phyloP scores from a whole-genome alignment of 179 eudicot species.

The Spinacia oleracea region DNA sequence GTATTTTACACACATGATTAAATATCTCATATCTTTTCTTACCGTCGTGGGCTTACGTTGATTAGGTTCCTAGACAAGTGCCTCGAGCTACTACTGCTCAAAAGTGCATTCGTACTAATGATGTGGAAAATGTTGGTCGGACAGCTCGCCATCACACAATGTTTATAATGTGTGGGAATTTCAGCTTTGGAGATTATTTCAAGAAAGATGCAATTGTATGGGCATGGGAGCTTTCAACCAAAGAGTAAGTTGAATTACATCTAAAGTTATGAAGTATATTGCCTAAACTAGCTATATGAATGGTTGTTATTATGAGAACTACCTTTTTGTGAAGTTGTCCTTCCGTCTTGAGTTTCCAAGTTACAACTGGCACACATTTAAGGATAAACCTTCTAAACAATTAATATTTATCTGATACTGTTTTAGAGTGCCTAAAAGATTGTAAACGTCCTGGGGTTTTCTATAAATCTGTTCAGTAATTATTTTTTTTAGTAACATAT shows the following conservation, averaged over 20 bases:
- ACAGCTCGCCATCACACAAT: constrained; percentile 95
- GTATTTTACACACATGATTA: constrained; percentile 8
- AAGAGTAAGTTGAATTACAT: constrained; percentile 56
- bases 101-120: constrained; percentile 93
- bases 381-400: constrained; percentile 1
- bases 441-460: background rate
- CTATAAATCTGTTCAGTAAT: background rate
- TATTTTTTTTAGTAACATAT: background rate
- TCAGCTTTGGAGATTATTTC: constrained; percentile 96
- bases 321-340: background rate
- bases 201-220: constrained; percentile 90
- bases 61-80: constrained; percentile 77
- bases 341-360: background rate
- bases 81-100: constrained; percentile 91
- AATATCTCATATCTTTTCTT: background rate
- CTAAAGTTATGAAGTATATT: background rate
- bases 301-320: background rate
- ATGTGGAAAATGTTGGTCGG: constrained; percentile 92
- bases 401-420: background rate
- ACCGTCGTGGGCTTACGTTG: constrained; percentile 6
- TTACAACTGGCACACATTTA: background rate
- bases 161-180: constrained; percentile 99
- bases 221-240: constrained; percentile 97
- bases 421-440: background rate
- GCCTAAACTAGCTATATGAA: background rate